These are phyloP conservation scores for Pseudonitzschia multistriata DNA, from an alignment of 108 stramenopile genomes.

Conservation along the genomic window DNA sequence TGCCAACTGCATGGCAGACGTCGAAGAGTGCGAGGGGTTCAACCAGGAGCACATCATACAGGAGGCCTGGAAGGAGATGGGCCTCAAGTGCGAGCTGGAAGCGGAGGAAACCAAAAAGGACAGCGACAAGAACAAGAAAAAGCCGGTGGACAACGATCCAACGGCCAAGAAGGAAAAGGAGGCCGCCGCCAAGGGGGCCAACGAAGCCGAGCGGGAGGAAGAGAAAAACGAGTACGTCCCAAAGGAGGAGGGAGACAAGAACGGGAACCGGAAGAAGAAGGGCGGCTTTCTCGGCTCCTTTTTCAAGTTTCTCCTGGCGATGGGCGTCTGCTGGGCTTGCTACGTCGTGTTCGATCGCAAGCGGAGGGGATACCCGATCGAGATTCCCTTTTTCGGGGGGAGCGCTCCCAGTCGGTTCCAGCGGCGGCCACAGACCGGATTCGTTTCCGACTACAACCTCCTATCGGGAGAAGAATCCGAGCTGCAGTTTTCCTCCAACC, in stretches of 20 bases:
- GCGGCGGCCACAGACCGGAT: constrained; percentile 1
- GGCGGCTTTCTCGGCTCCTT: constrained; percentile 3
- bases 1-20: constrained; percentile 16
- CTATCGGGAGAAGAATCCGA: neutral
- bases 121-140: neutral
- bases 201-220: constrained; percentile 11
- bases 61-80: constrained; percentile 14
- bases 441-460: constrained; percentile 14
- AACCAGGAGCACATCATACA: constrained; percentile 7
- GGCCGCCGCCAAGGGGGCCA: constrained; percentile 8
- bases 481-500: constrained; percentile 12
- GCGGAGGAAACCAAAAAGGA: constrained; percentile 12
- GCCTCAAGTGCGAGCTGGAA: constrained; percentile 7
- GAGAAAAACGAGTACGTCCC: constrained; percentile 14
- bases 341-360: neutral
- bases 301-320: neutral
- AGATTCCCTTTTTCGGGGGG: neutral
- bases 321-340: constrained; percentile 5
- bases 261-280: constrained; percentile 15
- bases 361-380: neutral
- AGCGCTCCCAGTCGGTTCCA: neutral
- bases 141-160: neutral
- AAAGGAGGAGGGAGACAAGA: constrained; percentile 8
- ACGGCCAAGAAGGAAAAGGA: constrained; percentile 10
- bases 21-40: constrained; percentile 4